Conservation (phyloP, 352 stramenopile species). For the Globisporangium echinulatum region DNA sequence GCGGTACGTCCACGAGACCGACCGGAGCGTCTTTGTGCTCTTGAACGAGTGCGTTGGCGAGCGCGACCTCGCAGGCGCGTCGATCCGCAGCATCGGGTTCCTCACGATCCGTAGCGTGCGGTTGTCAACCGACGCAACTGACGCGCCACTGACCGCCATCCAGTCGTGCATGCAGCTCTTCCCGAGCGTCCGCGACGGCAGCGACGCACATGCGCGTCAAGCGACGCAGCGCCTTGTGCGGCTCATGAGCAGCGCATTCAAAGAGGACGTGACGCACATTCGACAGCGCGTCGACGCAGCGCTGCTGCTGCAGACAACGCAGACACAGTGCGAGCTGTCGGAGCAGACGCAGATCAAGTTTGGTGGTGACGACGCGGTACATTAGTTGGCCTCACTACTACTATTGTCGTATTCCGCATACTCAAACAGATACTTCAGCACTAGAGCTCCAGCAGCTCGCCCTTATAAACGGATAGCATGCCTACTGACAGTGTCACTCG, state of each 20-base stretch:
- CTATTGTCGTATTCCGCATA: too few relatives aligned
- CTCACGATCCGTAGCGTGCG: background rate
- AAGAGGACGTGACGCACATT: constrained; percentile 7
- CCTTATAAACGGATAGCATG: too few relatives aligned
- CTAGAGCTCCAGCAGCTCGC: too few relatives aligned
- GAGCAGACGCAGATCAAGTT: background rate
- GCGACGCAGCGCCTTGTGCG: background rate
- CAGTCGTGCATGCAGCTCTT: constrained; percentile 7
- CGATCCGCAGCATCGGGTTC: constrained; percentile 25
- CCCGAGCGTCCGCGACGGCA: background rate
- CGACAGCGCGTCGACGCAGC: background rate
- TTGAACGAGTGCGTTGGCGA: constrained; percentile 26
- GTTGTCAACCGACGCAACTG: background rate
- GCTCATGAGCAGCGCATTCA: constrained; percentile 2
- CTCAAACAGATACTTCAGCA: too few relatives aligned
- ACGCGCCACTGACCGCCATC: background rate
- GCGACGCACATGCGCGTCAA: background rate
- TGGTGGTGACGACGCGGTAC: too few relatives aligned
- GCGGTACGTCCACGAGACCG: constrained; percentile 21
- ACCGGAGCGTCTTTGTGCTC: constrained; percentile 26
- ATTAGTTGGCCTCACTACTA: too few relatives aligned
- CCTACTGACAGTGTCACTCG: too few relatives aligned
- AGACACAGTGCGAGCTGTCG: background rate
- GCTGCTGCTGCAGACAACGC: background rate
- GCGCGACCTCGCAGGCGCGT: constrained; percentile 20